phyloP scores from a whole-genome alignment of 129 eudicot species.

The Ambrosia artemisiifolia region DNA sequence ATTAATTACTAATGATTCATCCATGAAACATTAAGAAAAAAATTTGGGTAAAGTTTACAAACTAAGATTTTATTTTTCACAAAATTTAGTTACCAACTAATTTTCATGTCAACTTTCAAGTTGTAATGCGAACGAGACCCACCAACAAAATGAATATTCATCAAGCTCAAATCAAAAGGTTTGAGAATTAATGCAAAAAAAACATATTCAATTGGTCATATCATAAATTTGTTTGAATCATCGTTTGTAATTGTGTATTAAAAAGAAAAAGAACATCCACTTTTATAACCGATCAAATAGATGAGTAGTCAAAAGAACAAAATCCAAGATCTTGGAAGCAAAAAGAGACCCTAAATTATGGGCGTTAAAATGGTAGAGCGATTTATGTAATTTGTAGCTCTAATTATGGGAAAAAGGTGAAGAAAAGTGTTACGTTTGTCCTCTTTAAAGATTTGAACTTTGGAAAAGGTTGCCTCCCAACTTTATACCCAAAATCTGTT shows the following conservation, averaged over 20 bases:
- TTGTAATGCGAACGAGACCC: no score
- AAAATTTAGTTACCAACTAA: no score
- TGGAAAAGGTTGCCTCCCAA: slow-evolving; percentile 16
- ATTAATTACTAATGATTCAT: no score
- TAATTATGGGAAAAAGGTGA: slow-evolving; percentile 25
- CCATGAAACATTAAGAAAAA: neutral
- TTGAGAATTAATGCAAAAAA: neutral
- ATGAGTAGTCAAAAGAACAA: slow-evolving; percentile 19
- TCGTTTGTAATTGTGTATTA: neutral
- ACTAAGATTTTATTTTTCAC: neutral
- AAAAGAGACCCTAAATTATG: slow-evolving; percentile 35
- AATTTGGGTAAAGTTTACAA: neutral
- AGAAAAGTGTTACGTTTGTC: slow-evolving; percentile 20
- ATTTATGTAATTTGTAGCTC: slow-evolving; percentile 34
- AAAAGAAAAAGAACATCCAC: slow-evolving; percentile 3
- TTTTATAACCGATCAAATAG: slow-evolving; percentile 13
- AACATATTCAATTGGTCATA: neutral
- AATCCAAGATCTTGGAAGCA: slow-evolving; percentile 35
- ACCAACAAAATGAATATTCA: no score
- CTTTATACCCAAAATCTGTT: neutral
- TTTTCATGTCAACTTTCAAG: no score
- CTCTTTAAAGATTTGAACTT: slow-evolving; percentile 16
- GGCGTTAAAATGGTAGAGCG: slow-evolving; percentile 28
- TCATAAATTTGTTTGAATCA: neutral
- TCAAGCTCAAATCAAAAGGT: no score